These are phyloP conservation scores for Pelargonium citronellum DNA, from an alignment of 441 rosid genomes.

Conservation along the genomic window DNA sequence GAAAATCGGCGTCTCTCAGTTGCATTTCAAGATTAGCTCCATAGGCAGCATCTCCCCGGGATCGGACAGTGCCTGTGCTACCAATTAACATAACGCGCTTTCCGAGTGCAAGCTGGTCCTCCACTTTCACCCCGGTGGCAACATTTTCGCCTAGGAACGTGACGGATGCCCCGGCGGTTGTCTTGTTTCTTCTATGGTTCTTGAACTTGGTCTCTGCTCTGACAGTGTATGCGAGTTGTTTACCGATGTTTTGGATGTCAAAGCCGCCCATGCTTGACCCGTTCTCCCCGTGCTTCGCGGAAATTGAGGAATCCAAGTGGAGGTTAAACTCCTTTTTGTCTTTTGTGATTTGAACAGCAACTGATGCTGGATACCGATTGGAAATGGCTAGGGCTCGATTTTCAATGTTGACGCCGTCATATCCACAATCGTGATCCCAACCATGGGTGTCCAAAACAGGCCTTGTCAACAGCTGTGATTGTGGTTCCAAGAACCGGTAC, in stretches of 20 bases:
- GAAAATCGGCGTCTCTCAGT: constrained; percentile 67
- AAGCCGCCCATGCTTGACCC: constrained; percentile 82
- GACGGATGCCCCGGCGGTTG: constrained; percentile 61
- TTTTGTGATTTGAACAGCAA: constrained; percentile 62
- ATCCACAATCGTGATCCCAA: constrained; percentile 92
- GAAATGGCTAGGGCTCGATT: constrained; percentile 42
- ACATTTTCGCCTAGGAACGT: constrained; percentile 69
- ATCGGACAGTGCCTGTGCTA: constrained; percentile 58
- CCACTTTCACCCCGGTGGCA: constrained; percentile 70
- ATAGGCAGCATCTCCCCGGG: constrained; percentile 63
- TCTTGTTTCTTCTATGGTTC: constrained; percentile 59
- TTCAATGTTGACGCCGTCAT: constrained; percentile 66
- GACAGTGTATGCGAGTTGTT: constrained; percentile 68
- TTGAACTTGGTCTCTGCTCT: constrained; percentile 76
- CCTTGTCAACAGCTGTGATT: constrained; percentile 64
- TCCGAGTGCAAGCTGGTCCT: constrained; percentile 69
- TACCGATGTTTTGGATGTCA: constrained; percentile 75
- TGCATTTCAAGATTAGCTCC: constrained; percentile 72
- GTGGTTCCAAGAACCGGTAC: constrained; percentile 76
- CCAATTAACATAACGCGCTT: constrained; percentile 63
- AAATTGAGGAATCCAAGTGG: constrained; percentile 68
- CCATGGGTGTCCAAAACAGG: constrained; percentile 79
- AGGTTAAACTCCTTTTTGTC: constrained; percentile 78
- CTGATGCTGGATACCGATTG: constrained; percentile 51
- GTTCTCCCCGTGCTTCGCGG: constrained; percentile 60